Base-by-base conservation (phyloP, 1,139 yeast genomes). In the Pichiaceae sp. region DNA sequence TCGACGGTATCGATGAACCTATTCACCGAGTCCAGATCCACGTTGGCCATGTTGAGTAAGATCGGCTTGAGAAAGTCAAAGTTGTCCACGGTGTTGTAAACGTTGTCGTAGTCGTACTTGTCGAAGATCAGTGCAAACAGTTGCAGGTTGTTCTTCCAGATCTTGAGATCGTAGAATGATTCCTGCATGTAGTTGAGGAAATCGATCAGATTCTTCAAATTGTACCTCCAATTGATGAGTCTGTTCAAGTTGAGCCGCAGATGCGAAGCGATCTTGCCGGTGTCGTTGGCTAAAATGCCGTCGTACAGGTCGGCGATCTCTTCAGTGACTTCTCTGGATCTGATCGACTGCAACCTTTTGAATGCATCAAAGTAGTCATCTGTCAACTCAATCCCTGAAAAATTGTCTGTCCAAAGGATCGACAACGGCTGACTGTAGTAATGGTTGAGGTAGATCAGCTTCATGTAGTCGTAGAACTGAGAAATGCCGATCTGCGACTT, bases 371-470 rank as follows among this genome's bases (percentile, higher is more conserved):
- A 53, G 43, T 71, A 63, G 12, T 54, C 47, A 2, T 49, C 51
- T 29, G 54, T 56, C 12, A 65, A 44, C 34, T 50, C 52, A 31
- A 57, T 57, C 11, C 54, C 54, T 29, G 59, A 54, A 12, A 59
- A 56, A 17, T 64, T 64, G 32, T 61, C 61, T 7, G 60, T 56
- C 50, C 57, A 50, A 37, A 64, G 62, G 1, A 72, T 56, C 0
- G 82, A 66, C 38, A 78, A 66, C 1, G 91, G 86, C 59, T 77
- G 80, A 41, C 74, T 77, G 51, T 72, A 82, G 53, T 75, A 83
- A 50, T 79, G 81, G 4, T 78, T 68, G 85, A 84, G 78, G 48
- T 77, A 67, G 20, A 78, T 62, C 42, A 81, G 64, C 47, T 77
- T 78, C 44, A 84, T 59, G 33, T 72, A 69, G 14, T 79, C 82